These are phyloP conservation scores for Amanita exitialis DNA, from an alignment of 768 basidiomycete species.

Conservation along the genomic window DNA sequence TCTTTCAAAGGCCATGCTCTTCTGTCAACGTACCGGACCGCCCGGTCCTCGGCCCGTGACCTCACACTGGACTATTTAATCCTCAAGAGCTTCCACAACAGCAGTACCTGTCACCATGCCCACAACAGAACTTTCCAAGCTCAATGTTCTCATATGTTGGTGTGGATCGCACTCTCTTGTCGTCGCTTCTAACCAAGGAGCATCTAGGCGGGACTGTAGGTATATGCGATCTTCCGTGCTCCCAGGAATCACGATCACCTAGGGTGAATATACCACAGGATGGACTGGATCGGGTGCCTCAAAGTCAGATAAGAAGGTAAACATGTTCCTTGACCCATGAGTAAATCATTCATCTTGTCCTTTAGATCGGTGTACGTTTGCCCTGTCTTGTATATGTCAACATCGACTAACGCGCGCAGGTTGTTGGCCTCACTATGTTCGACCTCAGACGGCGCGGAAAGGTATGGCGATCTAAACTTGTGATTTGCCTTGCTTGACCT, in stretches of 20 bases:
- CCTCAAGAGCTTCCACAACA: no score
- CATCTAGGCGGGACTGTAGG: conserved; percentile 28
- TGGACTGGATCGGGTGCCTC: conserved; percentile 91
- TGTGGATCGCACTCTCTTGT: conserved; percentile 8
- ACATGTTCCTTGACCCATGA: conserved; percentile 5
- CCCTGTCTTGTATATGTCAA: not conserved
- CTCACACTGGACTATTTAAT: no score
- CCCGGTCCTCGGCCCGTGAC: no score
- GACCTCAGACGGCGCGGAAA: conserved; percentile 82
- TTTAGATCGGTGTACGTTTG: not conserved
- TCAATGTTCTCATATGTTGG: conserved; percentile 78
- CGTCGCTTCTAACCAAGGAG: not conserved
- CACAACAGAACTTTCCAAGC: conserved; percentile 27
- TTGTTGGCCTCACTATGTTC: conserved; percentile 84
- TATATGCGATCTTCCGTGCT: not conserved
- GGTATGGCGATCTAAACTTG: conserved; percentile 20
- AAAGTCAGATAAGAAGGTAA: conserved; percentile 88
- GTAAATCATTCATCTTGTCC: not conserved
- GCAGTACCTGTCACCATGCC: no score
- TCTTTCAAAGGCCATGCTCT: no score
- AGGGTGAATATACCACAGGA: conserved; percentile 69
- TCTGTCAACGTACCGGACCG: no score
- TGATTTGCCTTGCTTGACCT: not conserved
- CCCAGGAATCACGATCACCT: no score
- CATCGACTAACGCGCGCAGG: conserved; percentile 31